Conservation (phyloP, 345 rosid genomes). For the Raphanus sativus region DNA sequence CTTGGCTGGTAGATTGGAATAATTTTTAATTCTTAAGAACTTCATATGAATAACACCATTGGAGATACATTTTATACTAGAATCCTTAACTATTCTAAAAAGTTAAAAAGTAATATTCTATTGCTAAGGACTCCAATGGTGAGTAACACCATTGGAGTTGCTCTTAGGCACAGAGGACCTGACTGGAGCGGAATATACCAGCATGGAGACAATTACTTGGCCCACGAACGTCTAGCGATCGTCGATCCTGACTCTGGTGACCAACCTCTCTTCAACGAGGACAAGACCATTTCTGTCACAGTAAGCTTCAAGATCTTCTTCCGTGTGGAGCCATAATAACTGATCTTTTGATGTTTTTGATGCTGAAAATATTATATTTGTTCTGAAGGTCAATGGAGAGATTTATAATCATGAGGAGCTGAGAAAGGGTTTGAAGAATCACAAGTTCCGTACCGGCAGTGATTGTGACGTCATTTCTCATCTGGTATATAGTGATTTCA, state of each 20-base stretch:
- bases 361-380: too few species aligned
- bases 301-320: conserved; percentile 34
- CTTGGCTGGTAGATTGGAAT: too few species aligned
- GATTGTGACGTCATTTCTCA: conserved; percentile 96
- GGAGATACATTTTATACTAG: too few species aligned
- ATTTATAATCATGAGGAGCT: conserved; percentile 89
- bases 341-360: not conserved
- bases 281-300: conserved; percentile 73
- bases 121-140: too few species aligned
- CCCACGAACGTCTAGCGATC: conserved; percentile 91
- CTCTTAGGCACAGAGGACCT: conserved; percentile 98
- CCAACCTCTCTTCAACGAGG: conserved; percentile 91
- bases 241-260: conserved; percentile 95
- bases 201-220: conserved; percentile 64
- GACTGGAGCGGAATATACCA: conserved; percentile 98
- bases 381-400: conserved; percentile 77
- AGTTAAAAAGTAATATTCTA: too few species aligned
- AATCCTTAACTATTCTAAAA: too few species aligned
- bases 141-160: too few species aligned
- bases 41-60: too few species aligned
- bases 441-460: conserved; percentile 83
- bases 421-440: conserved; percentile 59
- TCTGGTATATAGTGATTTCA: conserved; percentile 49
- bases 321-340: not conserved
- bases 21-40: too few species aligned